Base-by-base conservation (phyloP, 257 asterid genomes). In the Gynochthodes officinalis region DNA sequence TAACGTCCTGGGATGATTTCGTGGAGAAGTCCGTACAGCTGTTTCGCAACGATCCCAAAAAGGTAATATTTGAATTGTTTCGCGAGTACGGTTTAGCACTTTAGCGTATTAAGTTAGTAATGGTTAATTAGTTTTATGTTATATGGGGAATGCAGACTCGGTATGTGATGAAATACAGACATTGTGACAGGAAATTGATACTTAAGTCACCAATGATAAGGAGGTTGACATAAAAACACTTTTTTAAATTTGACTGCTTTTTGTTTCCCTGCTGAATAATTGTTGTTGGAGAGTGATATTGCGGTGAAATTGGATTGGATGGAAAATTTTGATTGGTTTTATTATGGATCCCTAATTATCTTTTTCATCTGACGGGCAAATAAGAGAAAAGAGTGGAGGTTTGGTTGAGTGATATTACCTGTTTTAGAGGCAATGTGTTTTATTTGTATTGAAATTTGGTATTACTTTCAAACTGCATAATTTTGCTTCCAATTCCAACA, bases 191-290 rank as follows among this genome's bases (percentile, higher is more conserved):
- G 55, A 90, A 93, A 83, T 79, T 93, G 89, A 90, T 93, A 61
- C 91, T 93, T n/a, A 93, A 93, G 98, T 93, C 71, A 90, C 97
- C 13, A 92, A 89, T 72, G 86, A 93, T 79, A 90, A 79, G 80
- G 87, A 82, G 98, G 97, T 93, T 78, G 25, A 4, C 49, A n/a
- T 10, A 25, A 13, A 2, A 4, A 3, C 46, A 35, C 8, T 4
- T 15, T 39, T 16, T n/a, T n/a, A n/a, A n/a, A n/a, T n/a, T n/a
- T n/a, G n/a, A n/a, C n/a, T n/a, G n/a, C n/a, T 65, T 65, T 9
- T 53, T n/a, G 4, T 5, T 6, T 15, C 32, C 2, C 11, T 32
- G 12, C n/a, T 8, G 14, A 19, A 37, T 21, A 0, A 0, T 69
- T 28, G 18, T 0, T 7, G 23, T 70, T 15, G 13, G 37, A 12